Evolutionary conservation across 1,139 yeast genomes (phyloP).

Genomic region (Suhomyces panamericanus): DNA sequence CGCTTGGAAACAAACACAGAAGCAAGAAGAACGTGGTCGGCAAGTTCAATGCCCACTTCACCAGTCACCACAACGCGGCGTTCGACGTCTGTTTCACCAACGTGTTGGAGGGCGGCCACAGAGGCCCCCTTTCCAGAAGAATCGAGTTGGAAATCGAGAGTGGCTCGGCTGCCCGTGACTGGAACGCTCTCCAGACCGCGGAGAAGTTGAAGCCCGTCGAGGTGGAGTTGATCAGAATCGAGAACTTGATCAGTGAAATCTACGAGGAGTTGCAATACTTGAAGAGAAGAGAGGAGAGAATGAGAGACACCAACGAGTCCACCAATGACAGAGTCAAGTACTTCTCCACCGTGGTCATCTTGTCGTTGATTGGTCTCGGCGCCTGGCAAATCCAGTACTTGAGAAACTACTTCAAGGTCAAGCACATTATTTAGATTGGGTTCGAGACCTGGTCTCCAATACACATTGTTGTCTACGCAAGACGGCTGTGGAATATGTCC

Average conservation of each 20-base stretch:
- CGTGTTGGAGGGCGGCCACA: slow-evolving; percentile 41
- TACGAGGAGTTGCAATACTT: slow-evolving; percentile 76
- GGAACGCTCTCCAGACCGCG: slow-evolving; percentile 92
- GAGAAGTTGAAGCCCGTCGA: slow-evolving; percentile 93
- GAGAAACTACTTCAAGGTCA: slow-evolving; percentile 90
- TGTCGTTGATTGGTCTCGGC: slow-evolving; percentile 75
- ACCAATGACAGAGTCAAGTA: slow-evolving; percentile 85
- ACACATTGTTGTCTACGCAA: slow-evolving; percentile 1
- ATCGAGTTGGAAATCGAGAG: slow-evolving; percentile 90
- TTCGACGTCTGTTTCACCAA: slow-evolving; percentile 92
- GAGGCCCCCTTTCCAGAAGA: slow-evolving; percentile 45
- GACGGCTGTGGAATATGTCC: slow-evolving; percentile 1
- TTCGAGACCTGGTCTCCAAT: not conserved
- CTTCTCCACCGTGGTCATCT: slow-evolving; percentile 69
- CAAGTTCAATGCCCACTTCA: slow-evolving; percentile 70
- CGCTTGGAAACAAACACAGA: slow-evolving; percentile 71
- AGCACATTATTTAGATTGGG: slow-evolving; percentile 71
- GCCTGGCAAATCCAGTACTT: slow-evolving; percentile 90
- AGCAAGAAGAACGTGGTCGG: slow-evolving; percentile 67
- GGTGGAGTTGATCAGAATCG: slow-evolving; percentile 80
- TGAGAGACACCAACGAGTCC: slow-evolving; percentile 95
- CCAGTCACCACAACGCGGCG: slow-evolving; percentile 78
- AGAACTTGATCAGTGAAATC: slow-evolving; percentile 81
- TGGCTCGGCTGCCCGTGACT: slow-evolving; percentile 96
- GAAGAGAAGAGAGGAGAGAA: slow-evolving; percentile 81